These are phyloP conservation scores for bread wheat (Triticum aestivum) DNA, from an alignment of 176 grass and related monocot species.

Conservation along the genomic window DNA sequence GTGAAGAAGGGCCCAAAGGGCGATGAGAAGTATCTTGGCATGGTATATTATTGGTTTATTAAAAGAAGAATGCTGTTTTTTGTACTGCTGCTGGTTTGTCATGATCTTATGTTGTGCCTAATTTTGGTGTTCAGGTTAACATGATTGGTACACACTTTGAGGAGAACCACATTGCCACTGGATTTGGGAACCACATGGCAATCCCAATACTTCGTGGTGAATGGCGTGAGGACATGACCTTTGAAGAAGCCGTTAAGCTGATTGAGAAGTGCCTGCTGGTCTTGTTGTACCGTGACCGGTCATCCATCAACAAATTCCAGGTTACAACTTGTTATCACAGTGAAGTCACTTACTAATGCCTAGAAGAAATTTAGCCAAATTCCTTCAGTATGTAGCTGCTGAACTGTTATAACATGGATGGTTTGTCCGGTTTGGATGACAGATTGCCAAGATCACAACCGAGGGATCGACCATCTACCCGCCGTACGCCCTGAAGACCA, in stretches of 20 bases:
- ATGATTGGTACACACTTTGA: constrained; percentile 99
- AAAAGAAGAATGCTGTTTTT: background rate
- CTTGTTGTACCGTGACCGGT: constrained; percentile 91
- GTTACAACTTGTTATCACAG: constrained; percentile 29
- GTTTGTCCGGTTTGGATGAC: background rate
- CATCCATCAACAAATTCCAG: constrained; percentile 99
- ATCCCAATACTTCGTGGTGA: constrained; percentile 90
- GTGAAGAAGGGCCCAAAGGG: constrained; percentile 88
- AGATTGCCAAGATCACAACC: constrained; percentile 63
- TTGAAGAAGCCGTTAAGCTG: constrained; percentile 98
- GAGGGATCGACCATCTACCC: constrained; percentile 77
- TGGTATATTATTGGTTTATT: constrained; percentile 40
- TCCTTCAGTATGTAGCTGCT: background rate
- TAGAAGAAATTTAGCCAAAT: no score
- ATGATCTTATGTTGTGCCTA: constrained; percentile 7
- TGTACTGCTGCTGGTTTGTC: background rate
- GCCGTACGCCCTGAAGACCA: constrained; percentile 77
- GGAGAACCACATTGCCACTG: constrained; percentile 94
- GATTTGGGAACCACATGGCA: constrained; percentile 95
- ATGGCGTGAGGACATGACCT: constrained; percentile 91
- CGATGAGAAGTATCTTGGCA: constrained; percentile 94
- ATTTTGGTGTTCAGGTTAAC: constrained; percentile 57
- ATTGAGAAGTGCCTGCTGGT: constrained; percentile 96
- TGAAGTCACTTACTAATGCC: background rate
- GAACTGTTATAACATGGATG: background rate